Evolutionary conservation across 2,329 filamentous ascomycete genomes (phyloP), one percentile per base, ranked within the genome.

Genomic region (Ramularia endophylla): DNA sequence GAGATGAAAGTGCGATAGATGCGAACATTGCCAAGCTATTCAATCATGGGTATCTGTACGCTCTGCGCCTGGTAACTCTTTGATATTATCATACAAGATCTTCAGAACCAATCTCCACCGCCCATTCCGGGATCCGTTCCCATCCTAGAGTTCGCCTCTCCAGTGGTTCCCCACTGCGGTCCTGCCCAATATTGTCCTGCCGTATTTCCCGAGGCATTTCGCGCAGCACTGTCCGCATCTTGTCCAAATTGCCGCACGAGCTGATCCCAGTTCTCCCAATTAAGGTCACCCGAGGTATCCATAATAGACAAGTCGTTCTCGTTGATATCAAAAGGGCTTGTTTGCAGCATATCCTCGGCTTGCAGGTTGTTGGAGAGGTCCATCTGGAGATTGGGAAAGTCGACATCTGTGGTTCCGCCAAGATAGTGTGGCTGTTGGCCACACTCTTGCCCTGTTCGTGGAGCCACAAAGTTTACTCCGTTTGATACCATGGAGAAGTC

Each of bases 241-340:
- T 66, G 65, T 5, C 66, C 68, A 41, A 68, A 72, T 41, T 72
- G 65, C 18, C 57, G 56, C 2, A 72, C 68, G 43, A 73, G 59
- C 48, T 71, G 66, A 32, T 72, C 69, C 66, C 68, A 73, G 27
- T 60, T 64, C 29, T 68, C 61, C 70, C 70, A 73, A 37, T 72
- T 65, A 47, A 72, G 41, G 25, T 61, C 65, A 9, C 57, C 61
- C 1, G 59, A 61, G 5, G 62, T 61, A 16, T 67, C 66, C 48
- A 67, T 58, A 12, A 60, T 44, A 50, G 15, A 48, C 43, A 54
- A 44, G 30, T 59, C 38, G 6, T 47, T 38, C 20, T 47, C 44
- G 9, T 45, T 40, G 2, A 52, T 50, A 15, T 60, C 56, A 12
- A 61, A 47, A 1, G 54, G 52, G 25, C 56, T 47, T 33, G 55